Conservation (phyloP, 768 basidiomycete species). For the Auricularia heimuer region DNA sequence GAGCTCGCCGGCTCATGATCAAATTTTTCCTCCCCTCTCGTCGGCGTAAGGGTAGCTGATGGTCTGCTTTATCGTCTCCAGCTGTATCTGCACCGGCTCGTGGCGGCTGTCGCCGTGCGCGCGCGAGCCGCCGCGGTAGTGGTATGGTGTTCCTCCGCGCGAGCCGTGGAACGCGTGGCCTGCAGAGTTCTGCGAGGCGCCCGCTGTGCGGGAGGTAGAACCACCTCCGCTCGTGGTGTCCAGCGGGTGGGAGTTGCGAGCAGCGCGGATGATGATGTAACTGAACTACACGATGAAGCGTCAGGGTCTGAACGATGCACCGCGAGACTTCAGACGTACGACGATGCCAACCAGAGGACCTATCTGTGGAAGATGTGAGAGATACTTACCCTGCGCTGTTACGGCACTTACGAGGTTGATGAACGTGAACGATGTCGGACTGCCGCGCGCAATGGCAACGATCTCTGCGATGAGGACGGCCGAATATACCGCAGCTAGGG, state of each 20-base stretch:
- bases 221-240: not conserved
- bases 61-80: not conserved
- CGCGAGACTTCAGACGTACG: not conserved
- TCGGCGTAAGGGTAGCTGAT: not conserved
- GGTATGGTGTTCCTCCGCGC: not conserved
- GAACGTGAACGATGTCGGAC: not conserved
- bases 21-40: not conserved
- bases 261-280: conserved; percentile 1
- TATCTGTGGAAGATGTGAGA: not conserved
- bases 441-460: not conserved
- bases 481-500: not conserved
- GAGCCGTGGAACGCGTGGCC: not conserved
- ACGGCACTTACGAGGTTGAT: not conserved
- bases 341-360: not conserved
- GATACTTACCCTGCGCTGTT: not conserved
- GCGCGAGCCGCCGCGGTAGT: not conserved
- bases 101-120: not conserved
- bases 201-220: not conserved
- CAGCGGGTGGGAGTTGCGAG: not conserved
- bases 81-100: not conserved
- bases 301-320: not conserved
- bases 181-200: not conserved
- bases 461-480: not conserved
- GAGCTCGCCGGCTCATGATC: not conserved
- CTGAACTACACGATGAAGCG: not conserved